Percentiles rank a stretch among this genome's conserved stretches.
phyloP scores from a whole-genome alignment of 1,284 basidiomycete species.

The Laetiporus sulphureus region DNA sequence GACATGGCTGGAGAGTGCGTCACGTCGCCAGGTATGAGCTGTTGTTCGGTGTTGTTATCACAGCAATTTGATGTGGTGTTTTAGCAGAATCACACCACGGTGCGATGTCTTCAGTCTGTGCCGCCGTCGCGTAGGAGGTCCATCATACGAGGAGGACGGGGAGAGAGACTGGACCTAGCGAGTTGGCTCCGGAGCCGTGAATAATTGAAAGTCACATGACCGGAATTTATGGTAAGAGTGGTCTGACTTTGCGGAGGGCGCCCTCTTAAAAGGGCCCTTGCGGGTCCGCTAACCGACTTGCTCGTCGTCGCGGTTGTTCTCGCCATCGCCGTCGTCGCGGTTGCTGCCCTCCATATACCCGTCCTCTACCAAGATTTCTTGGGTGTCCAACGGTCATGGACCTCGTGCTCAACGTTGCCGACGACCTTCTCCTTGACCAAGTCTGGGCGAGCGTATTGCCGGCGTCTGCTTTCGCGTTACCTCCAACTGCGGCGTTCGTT shows the following conservation, averaged over 20 bases:
- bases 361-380: neutral
- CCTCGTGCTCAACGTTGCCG: conserved; percentile 65
- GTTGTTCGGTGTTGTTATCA: too few relatives aligned
- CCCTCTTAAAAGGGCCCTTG: conserved; percentile 5
- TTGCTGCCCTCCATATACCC: conserved; percentile 3
- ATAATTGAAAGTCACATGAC: conserved; percentile 3
- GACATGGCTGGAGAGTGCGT: too few relatives aligned
- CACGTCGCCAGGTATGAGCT: too few relatives aligned
- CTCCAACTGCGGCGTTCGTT: conserved; percentile 13
- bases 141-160: too few relatives aligned
- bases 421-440: conserved; percentile 74
- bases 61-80: too few relatives aligned
- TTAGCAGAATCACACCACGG: too few relatives aligned
- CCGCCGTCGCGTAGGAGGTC: too few relatives aligned
- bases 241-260: conserved; percentile 10
- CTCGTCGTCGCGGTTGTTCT: conserved; percentile 1
- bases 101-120: too few relatives aligned
- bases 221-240: conserved; percentile 6
- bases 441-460: conserved; percentile 75
- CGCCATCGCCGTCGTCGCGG: conserved; percentile 1
- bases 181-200: too few relatives aligned
- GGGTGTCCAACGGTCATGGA: conserved; percentile 54
- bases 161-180: too few relatives aligned
- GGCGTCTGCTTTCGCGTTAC: conserved; percentile 45
- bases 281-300: neutral